Evolutionary conservation across 441 rosid species (phyloP).

Genomic region (Manihot esculenta): DNA sequence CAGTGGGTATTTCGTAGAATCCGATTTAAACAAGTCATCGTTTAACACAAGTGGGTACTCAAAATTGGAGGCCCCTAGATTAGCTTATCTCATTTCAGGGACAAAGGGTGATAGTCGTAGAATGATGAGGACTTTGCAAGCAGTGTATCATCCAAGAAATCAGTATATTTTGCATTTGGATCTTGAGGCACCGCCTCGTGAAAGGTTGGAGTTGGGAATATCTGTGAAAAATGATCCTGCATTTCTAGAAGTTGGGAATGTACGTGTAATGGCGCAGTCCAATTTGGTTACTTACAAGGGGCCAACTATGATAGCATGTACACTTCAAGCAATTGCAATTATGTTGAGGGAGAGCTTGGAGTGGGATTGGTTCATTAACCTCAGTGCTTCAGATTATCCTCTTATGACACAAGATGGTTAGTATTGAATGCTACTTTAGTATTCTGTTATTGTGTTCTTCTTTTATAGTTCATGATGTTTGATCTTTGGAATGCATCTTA

Average conservation of each 20-base stretch:
- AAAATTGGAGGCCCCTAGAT: slow-evolving; percentile 59
- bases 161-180: slow-evolving; percentile 94
- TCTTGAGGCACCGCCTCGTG: slow-evolving; percentile 93
- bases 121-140: slow-evolving; percentile 95
- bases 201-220: slow-evolving; percentile 68
- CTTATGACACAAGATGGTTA: slow-evolving; percentile 94
- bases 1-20: slow-evolving; percentile 71
- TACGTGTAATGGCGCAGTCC: slow-evolving; percentile 83
- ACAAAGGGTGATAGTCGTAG: slow-evolving; percentile 92
- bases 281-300: slow-evolving; percentile 95
- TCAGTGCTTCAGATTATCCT: slow-evolving; percentile 95
- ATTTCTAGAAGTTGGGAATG: slow-evolving; percentile 77
- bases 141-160: slow-evolving; percentile 94
- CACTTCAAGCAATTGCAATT: slow-evolving; percentile 89
- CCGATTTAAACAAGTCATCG: slow-evolving; percentile 45
- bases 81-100: slow-evolving; percentile 93
- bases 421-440: slow-evolving; percentile 28
- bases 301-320: slow-evolving; percentile 91
- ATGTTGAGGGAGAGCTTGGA: slow-evolving; percentile 78
- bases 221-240: slow-evolving; percentile 71
- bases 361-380: slow-evolving; percentile 98
- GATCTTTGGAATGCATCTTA: background rate
- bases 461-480: background rate
- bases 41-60: slow-evolving; percentile 30
- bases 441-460: background rate